Base-by-base conservation (phyloP, 164 flowering plant species). In the Annona cherimola region DNA sequence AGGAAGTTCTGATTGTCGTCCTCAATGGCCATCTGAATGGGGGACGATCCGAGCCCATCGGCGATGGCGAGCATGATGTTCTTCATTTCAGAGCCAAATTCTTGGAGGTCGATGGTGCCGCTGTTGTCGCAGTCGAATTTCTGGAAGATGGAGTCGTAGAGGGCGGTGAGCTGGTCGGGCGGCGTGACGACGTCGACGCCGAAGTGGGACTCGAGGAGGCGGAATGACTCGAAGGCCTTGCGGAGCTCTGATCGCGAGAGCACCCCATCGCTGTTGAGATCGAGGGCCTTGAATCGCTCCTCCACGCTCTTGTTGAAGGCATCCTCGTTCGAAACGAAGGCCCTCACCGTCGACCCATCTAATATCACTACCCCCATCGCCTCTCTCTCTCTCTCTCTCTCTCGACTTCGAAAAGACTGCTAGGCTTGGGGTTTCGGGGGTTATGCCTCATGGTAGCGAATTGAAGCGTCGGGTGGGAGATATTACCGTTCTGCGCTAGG, bases 31-130 rank as follows among this genome's bases (percentile, higher is more conserved):
- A 93, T 91, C 84, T 88, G 92, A 20, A 93, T 88, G 1, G 97
- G 98, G 50, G 73, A 67, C 2, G 81, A 77, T 1, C 98, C 98
- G 16, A 91, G 83, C 0, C 98, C 98, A 20, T 91, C 95, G 12
- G 98, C 98, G 4, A 93, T 83, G 4, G 93, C 97, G 3, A 90
- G 83, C 97, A 93, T 73, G 66, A 93, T 93, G 78, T 86, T 84
- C 90, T 82, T 86, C 84, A 88, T 86, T 89, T 91, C 96, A 0
- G 78, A 44, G 68, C 83, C 64, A 78, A 89, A 93, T 83, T 93
- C 98, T 61, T 80, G 80, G 62, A 76, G 77, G 65, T 93, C 98
- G 5, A 93, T 83, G n/a, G 86, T 83, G 2, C 90, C 94, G 75
- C 79, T 91, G 9, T 62, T 74, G 66, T 93, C 98, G 68, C 75